phyloP scores from a whole-genome alignment of 2,329 filamentous ascomycete species.

The Phialophora tarda region DNA sequence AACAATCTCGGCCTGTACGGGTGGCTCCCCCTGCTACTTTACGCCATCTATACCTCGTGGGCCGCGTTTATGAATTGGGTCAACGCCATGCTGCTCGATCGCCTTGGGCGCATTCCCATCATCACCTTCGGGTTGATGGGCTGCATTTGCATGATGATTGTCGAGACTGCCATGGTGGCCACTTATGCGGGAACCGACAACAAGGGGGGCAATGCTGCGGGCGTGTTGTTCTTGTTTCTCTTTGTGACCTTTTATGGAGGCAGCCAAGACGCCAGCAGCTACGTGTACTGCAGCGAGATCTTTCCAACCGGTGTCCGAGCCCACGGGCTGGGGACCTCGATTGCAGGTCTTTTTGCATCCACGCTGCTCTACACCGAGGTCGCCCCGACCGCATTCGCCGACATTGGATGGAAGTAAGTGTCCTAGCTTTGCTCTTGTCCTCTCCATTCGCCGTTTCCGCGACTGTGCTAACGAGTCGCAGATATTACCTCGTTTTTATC shows the following conservation, averaged over 20 bases:
- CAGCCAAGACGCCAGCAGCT: conserved; percentile 55
- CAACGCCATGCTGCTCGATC: conserved; percentile 48
- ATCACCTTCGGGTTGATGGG: conserved; percentile 51
- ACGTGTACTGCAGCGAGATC: conserved; percentile 55
- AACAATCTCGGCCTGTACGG: conserved; percentile 45
- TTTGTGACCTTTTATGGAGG: conserved; percentile 50
- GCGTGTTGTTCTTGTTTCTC: conserved; percentile 50
- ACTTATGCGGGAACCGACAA: conserved; percentile 45
- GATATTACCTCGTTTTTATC: conserved; percentile 30
- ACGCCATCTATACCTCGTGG: conserved; percentile 51
- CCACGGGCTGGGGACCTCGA: conserved; percentile 24
- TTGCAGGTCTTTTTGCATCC: conserved; percentile 25
- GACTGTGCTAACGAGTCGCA: conserved; percentile 13
- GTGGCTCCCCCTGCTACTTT: conserved; percentile 51
- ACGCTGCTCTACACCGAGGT: conserved; percentile 27
- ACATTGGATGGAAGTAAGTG: conserved; percentile 26
- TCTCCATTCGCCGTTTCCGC: not conserved
- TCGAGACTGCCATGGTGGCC: conserved; percentile 47
- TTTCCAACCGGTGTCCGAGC: conserved; percentile 47
- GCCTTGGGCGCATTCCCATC: conserved; percentile 48
- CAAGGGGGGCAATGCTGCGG: conserved; percentile 44
- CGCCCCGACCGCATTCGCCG: conserved; percentile 22
- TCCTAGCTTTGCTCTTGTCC: conserved; percentile 7
- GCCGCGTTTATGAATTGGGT: conserved; percentile 48
- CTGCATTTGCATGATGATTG: conserved; percentile 47